phyloP scores from a whole-genome alignment of 2,329 filamentous ascomycete species.

The Sporothrix dimorphospora region DNA sequence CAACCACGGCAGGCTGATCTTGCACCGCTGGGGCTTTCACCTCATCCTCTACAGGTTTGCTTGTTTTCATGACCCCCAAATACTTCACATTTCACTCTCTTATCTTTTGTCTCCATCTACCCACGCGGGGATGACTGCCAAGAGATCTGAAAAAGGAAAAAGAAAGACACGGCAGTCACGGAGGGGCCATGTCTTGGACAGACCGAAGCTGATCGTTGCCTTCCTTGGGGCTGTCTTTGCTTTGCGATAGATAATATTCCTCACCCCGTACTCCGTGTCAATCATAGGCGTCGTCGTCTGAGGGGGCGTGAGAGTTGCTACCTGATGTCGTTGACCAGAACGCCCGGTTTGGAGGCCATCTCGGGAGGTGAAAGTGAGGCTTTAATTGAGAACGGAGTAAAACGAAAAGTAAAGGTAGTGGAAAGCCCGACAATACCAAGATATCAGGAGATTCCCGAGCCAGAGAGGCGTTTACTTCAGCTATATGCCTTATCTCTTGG shows the following conservation, averaged over 20 bases:
- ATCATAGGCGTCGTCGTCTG: not conserved
- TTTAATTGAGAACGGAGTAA: not conserved
- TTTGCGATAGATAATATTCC: not conserved
- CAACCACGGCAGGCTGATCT: conserved; percentile 1
- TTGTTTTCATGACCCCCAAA: not conserved
- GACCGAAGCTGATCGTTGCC: not conserved
- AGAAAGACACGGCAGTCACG: not conserved
- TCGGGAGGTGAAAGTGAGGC: not conserved
- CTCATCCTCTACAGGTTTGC: too few relatives aligned
- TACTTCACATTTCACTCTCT: not conserved
- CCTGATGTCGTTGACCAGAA: too few relatives aligned
- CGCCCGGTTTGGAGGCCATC: not conserved
- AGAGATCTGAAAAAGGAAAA: not conserved
- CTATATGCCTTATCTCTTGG: conserved; percentile 5
- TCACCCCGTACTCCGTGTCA: not conserved
- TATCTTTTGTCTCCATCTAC: not conserved
- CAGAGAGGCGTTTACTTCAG: not conserved
- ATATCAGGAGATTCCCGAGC: not conserved
- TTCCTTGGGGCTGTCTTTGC: not conserved
- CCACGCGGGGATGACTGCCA: not conserved
- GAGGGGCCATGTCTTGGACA: not conserved
- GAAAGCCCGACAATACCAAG: not conserved
- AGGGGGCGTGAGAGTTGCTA: not conserved
- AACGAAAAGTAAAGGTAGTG: not conserved
- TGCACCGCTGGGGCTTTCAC: not conserved